phyloP scores from a whole-genome alignment of 768 basidiomycete genomes.

The Amanita inopinata region DNA sequence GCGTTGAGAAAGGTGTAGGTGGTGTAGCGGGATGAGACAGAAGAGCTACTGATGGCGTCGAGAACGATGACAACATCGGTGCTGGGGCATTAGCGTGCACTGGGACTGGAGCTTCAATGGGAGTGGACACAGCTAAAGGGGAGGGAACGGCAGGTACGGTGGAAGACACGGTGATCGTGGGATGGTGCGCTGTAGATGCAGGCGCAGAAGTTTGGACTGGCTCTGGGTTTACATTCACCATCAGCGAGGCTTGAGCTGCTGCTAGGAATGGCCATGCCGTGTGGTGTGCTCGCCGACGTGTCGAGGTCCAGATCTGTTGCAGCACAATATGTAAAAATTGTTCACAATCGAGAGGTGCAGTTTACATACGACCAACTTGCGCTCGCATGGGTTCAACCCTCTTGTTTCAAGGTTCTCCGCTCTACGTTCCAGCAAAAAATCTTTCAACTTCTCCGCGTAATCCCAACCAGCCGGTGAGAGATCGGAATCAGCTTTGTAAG shows the following conservation, averaged over 20 bases:
- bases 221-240: constrained; percentile 12
- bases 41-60: constrained; percentile 8
- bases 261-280: constrained; percentile 91
- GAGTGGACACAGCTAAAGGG: background rate
- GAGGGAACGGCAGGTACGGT: background rate
- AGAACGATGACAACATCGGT: constrained; percentile 1
- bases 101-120: background rate
- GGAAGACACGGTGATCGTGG: background rate
- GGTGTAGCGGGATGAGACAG: constrained; percentile 10
- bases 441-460: constrained; percentile 81
- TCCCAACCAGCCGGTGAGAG: constrained; percentile 94
- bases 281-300: constrained; percentile 85
- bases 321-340: background rate
- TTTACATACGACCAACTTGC: constrained; percentile 53
- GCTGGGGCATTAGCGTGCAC: background rate
- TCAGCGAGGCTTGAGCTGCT: constrained; percentile 18
- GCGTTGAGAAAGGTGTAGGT: constrained; percentile 8
- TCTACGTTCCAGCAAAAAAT: constrained; percentile 81
- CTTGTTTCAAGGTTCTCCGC: constrained; percentile 67
- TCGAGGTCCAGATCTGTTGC: constrained; percentile 90
- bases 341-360: background rate
- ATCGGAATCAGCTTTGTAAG: constrained; percentile 97
- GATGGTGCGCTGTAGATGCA: background rate
- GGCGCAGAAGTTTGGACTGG: background rate
- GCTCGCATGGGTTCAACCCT: constrained; percentile 49